Conservation (phyloP, 2,329 filamentous ascomycete genomes). For the Arthrinium phaeospermum region DNA sequence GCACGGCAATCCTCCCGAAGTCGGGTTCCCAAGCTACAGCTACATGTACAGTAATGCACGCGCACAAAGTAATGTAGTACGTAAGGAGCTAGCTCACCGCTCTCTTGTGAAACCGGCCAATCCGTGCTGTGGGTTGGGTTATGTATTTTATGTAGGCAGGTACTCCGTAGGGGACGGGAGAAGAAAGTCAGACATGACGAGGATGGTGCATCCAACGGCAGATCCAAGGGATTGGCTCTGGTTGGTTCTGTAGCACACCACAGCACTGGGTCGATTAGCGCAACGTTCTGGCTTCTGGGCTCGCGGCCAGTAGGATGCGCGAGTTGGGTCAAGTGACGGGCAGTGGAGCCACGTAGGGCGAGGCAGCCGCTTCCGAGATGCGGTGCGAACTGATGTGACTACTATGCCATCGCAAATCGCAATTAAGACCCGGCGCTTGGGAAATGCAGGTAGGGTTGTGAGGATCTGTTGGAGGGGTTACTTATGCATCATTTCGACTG, state of each 20-base stretch:
- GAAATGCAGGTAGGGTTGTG: not conserved
- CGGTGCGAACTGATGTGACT: slow-evolving; percentile 9
- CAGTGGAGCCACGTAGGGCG: slow-evolving; percentile 14
- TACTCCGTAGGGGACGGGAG: not conserved
- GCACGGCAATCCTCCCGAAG: not conserved
- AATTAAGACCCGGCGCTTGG: slow-evolving; percentile 13
- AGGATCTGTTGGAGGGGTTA: not conserved
- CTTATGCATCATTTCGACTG: not conserved
- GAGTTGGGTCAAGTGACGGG: not conserved
- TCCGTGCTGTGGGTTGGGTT: slow-evolving; percentile 1
- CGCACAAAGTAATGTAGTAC: not conserved
- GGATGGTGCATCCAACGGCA: slow-evolving; percentile 1
- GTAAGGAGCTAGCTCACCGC: not conserved
- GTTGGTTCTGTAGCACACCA: slow-evolving; percentile 1
- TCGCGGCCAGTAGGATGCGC: not conserved
- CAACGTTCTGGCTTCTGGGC: not conserved
- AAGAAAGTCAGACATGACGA: not conserved
- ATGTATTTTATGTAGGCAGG: not conserved
- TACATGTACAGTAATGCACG: not conserved
- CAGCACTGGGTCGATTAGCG: not conserved
- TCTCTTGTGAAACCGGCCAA: not conserved
- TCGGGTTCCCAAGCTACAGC: not conserved
- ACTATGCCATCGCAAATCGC: not conserved
- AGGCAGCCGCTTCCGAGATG: slow-evolving; percentile 13
- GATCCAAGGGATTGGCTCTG: not conserved